Evolutionary conservation across 768 basidiomycete genomes (phyloP).

Genomic region (Lenzites betulinus): DNA sequence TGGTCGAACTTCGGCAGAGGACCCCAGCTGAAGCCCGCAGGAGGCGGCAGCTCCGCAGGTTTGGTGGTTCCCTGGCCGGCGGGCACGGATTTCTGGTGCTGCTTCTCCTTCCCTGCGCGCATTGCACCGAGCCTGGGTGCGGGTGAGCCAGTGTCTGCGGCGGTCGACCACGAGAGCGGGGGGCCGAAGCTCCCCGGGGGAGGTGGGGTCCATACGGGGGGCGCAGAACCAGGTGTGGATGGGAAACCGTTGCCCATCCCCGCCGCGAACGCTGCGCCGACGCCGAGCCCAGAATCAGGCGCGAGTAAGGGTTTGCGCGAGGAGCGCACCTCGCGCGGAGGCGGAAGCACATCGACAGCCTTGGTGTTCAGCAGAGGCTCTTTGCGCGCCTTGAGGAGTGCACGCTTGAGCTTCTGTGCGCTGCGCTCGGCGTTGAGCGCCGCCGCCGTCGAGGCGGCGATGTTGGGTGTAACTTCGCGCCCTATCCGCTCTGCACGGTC

Average conservation of each 20-base stretch:
- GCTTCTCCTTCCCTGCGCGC: conserved; percentile 22
- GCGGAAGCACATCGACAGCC: conserved; percentile 36
- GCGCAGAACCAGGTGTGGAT: not conserved
- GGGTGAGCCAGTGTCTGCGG: conserved; percentile 9
- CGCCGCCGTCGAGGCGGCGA: conserved; percentile 75
- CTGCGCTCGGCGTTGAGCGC: conserved; percentile 81
- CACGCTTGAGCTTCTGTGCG: conserved; percentile 68
- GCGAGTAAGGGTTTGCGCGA: conserved; percentile 30
- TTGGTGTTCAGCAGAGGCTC: conserved; percentile 69
- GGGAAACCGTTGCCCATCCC: conserved; percentile 10
- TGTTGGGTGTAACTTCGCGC: conserved; percentile 50
- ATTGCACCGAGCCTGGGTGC: conserved; percentile 3
- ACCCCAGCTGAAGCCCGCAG: conserved; percentile 58
- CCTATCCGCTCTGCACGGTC: conserved; percentile 13
- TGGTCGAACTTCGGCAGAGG: conserved; percentile 46
- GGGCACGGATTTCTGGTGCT: conserved; percentile 38
- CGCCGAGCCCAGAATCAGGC: conserved; percentile 9
- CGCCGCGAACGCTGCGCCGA: conserved; percentile 14
- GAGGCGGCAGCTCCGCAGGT: conserved; percentile 17
- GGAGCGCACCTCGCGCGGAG: conserved; percentile 28
- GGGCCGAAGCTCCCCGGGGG: conserved; percentile 1
- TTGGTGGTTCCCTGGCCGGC: conserved; percentile 31
- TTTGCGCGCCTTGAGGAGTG: conserved; percentile 58
- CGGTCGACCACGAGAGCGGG: conserved; percentile 1
- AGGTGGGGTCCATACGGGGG: not conserved